phyloP scores from a whole-genome alignment of 306 rosid genomes.

The Datisca glomerata region DNA sequence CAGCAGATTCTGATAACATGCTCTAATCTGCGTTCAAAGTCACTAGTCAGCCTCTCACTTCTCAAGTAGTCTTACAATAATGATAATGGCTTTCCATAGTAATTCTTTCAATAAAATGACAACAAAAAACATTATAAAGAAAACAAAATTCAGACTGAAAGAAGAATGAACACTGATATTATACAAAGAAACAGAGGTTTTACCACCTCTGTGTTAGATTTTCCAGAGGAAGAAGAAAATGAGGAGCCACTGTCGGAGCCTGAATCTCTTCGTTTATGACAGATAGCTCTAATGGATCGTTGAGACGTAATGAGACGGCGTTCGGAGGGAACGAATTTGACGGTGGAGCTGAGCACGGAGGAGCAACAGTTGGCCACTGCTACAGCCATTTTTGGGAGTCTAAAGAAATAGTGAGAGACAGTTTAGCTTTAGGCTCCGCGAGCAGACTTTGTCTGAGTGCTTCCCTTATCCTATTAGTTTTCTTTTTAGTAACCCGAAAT shows the following conservation, averaged over 20 bases:
- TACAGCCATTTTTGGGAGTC: conserved; percentile 43
- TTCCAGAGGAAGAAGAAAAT: neutral
- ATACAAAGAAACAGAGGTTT: neutral
- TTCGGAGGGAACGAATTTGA: conserved; percentile 24
- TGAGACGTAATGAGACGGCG: conserved; percentile 15
- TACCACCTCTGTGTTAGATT: conserved; percentile 17
- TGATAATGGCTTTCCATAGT: neutral
- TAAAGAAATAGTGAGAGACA: no score
- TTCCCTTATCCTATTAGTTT: no score
- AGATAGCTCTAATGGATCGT: conserved; percentile 18
- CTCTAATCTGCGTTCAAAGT: neutral
- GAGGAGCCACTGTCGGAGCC: conserved; percentile 13
- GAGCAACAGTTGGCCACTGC: conserved; percentile 49
- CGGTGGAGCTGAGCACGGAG: conserved; percentile 41
- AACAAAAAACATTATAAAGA: neutral
- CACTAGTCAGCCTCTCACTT: no score
- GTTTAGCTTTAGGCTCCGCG: no score
- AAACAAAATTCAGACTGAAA: neutral
- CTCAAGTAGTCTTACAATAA: no score
- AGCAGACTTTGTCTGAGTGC: no score
- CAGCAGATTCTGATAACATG: neutral
- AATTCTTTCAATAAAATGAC: neutral
- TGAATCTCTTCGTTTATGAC: conserved; percentile 16
- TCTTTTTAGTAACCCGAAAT: no score
- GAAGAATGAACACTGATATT: neutral